Evolutionary conservation across 2,329 filamentous ascomycete genomes (phyloP).

Genomic region (Claviceps sp.): DNA sequence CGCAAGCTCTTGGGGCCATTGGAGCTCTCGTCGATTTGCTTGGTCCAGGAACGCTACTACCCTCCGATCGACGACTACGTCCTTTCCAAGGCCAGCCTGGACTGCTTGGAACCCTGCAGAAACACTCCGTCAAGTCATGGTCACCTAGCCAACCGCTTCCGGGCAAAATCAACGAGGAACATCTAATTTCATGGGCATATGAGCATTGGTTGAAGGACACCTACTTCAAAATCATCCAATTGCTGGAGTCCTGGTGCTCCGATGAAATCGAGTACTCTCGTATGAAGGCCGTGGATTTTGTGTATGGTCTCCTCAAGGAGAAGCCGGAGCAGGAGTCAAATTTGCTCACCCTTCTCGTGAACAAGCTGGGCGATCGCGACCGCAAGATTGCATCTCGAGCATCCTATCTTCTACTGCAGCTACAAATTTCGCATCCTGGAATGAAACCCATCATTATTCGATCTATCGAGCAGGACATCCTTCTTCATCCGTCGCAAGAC

Average conservation of each 20-base stretch:
- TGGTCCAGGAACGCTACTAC: slow-evolving; percentile 75
- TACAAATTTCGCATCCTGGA: slow-evolving; percentile 75
- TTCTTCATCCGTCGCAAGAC: slow-evolving; percentile 79
- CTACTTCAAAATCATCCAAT: slow-evolving; percentile 86
- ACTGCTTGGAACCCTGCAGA: slow-evolving; percentile 57
- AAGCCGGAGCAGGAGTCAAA: slow-evolving; percentile 98
- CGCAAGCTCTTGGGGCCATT: slow-evolving; percentile 83
- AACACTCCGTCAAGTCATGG: slow-evolving; percentile 47
- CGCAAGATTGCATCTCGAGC: slow-evolving; percentile 91
- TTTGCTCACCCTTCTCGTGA: slow-evolving; percentile 76
- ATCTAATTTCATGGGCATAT: slow-evolving; percentile 79
- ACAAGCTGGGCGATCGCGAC: slow-evolving; percentile 90
- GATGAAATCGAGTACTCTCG: slow-evolving; percentile 94
- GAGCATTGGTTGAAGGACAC: slow-evolving; percentile 92
- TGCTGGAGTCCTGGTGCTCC: slow-evolving; percentile 83
- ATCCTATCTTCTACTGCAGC: slow-evolving; percentile 84
- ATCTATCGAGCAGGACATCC: slow-evolving; percentile 72
- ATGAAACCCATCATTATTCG: slow-evolving; percentile 88
- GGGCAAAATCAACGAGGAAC: slow-evolving; percentile 55
- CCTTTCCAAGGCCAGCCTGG: slow-evolving; percentile 69
- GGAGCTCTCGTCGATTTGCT: slow-evolving; percentile 89
- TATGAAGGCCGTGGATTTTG: slow-evolving; percentile 74
- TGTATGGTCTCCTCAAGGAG: slow-evolving; percentile 82
- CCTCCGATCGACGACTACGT: slow-evolving; percentile 66
- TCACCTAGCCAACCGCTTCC: slow-evolving; percentile 56